A percentile compares a stretch with the other conserved stretches of the same genome.
These are phyloP conservation scores for Ogataea nonfermentans DNA, from an alignment of 805 yeast genomes.

Conservation along the genomic window DNA sequence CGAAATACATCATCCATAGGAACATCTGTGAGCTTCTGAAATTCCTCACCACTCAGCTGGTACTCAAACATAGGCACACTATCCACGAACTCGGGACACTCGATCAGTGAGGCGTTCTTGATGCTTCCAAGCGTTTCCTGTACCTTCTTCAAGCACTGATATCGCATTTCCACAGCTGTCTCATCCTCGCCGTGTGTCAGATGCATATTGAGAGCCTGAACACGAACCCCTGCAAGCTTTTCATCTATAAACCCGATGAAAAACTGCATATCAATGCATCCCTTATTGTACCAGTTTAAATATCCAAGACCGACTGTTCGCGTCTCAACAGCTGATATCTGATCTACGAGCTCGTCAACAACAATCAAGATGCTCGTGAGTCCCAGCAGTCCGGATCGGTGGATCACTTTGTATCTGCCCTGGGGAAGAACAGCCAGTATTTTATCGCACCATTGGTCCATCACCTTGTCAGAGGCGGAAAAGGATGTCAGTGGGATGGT, in stretches of 20 bases:
- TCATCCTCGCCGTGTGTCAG: slow-evolving; percentile 47
- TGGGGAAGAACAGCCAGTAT: slow-evolving; percentile 26
- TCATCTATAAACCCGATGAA: slow-evolving; percentile 39
- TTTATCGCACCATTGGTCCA: slow-evolving; percentile 34
- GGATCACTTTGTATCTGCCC: slow-evolving; percentile 35
- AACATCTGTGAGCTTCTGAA: slow-evolving; percentile 10
- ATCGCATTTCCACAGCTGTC: slow-evolving; percentile 14
- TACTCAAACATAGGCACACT: neutral
- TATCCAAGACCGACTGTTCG: slow-evolving; percentile 56
- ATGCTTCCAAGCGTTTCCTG: slow-evolving; percentile 15
- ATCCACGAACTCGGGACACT: neutral
- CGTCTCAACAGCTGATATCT: slow-evolving; percentile 39
- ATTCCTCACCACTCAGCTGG: slow-evolving; percentile 19
- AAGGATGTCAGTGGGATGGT: slow-evolving; percentile 47
- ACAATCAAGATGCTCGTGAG: slow-evolving; percentile 47
- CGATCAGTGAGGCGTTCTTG: slow-evolving; percentile 18
- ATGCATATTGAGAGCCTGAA: slow-evolving; percentile 50
- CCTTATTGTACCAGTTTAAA: slow-evolving; percentile 62
- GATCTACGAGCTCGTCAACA: slow-evolving; percentile 31
- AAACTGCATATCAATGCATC: slow-evolving; percentile 49
- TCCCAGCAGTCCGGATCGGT: slow-evolving; percentile 51
- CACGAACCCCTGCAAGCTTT: slow-evolving; percentile 31
- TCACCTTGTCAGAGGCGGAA: slow-evolving; percentile 34
- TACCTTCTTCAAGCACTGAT: slow-evolving; percentile 17
- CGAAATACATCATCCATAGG: slow-evolving; percentile 14